Conservation (phyloP, 257 asterid species). For the Solanum bulbocastanum region DNA sequence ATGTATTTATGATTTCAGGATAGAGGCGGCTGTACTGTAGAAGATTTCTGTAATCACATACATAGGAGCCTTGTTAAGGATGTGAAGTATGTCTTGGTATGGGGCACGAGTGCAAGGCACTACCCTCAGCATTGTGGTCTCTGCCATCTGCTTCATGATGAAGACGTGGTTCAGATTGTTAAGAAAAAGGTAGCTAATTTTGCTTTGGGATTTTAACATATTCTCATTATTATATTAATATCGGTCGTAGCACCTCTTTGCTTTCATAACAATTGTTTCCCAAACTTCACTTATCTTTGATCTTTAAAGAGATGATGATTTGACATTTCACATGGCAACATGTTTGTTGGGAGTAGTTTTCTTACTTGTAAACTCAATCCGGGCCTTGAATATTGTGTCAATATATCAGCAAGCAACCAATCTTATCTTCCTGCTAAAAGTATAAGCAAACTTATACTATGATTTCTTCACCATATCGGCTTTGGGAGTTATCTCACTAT, state of each 20-base stretch:
- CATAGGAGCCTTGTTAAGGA: conserved; percentile 91
- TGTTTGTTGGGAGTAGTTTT: not conserved
- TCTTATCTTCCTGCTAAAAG: not conserved
- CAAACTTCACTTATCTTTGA: not conserved
- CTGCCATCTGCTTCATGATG: conserved; percentile 70
- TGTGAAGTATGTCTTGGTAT: conserved; percentile 84
- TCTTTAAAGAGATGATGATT: not conserved
- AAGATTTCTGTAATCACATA: conserved; percentile 89
- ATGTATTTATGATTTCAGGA: conserved; percentile 42
- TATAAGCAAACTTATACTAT: not conserved
- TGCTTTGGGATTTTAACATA: not conserved
- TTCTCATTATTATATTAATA: not conserved
- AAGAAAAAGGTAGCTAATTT: conserved; percentile 71
- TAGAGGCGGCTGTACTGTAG: conserved; percentile 91
- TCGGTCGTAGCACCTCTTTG: not conserved
- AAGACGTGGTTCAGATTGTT: conserved; percentile 92
- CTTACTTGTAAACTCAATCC: not conserved
- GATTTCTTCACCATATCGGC: not conserved
- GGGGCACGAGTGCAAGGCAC: conserved; percentile 96
- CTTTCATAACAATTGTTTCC: not conserved
- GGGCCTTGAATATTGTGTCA: not conserved
- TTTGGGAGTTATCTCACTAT: not conserved
- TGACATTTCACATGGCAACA: not conserved
- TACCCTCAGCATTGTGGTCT: conserved; percentile 96
- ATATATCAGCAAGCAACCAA: not conserved